These are phyloP conservation scores for Dendrothele bispora DNA, from an alignment of 768 basidiomycete species.

Conservation along the genomic window DNA sequence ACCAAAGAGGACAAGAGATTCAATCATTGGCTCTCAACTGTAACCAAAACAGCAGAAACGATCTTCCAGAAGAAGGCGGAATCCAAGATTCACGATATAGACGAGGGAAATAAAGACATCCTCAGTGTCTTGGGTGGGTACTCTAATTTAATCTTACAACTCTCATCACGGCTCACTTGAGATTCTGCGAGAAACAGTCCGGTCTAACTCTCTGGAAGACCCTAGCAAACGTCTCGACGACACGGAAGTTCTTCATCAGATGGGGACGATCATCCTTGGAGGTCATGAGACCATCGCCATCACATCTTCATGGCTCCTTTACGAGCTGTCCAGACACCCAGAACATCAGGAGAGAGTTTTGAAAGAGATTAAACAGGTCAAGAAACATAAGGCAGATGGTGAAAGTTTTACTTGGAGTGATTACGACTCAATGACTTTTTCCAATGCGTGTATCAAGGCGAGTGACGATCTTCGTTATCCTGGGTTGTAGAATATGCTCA, in stretches of 20 bases:
- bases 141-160: too few species aligned
- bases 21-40: too few species aligned
- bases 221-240: constrained; percentile 40
- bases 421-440: constrained; percentile 33
- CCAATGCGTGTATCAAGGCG: constrained; percentile 21
- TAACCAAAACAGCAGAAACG: too few species aligned
- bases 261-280: constrained; percentile 47
- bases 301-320: constrained; percentile 57
- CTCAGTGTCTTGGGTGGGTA: not conserved
- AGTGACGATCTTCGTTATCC: not conserved
- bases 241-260: constrained; percentile 50
- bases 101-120: constrained; percentile 3
- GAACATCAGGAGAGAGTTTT: constrained; percentile 62
- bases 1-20: too few species aligned
- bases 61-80: not conserved
- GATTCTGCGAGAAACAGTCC: too few species aligned
- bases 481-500: not conserved
- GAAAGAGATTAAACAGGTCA: too few species aligned
- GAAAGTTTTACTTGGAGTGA: too few species aligned
- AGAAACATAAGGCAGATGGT: too few species aligned
- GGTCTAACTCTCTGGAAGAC: constrained; percentile 53
- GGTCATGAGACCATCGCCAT: constrained; percentile 65
- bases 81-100: not conserved
- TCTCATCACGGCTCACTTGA: too few species aligned
- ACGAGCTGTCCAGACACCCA: constrained; percentile 59